phyloP scores from a whole-genome alignment of 495 filamentous ascomycete genomes.

The Echria macrotheca region DNA sequence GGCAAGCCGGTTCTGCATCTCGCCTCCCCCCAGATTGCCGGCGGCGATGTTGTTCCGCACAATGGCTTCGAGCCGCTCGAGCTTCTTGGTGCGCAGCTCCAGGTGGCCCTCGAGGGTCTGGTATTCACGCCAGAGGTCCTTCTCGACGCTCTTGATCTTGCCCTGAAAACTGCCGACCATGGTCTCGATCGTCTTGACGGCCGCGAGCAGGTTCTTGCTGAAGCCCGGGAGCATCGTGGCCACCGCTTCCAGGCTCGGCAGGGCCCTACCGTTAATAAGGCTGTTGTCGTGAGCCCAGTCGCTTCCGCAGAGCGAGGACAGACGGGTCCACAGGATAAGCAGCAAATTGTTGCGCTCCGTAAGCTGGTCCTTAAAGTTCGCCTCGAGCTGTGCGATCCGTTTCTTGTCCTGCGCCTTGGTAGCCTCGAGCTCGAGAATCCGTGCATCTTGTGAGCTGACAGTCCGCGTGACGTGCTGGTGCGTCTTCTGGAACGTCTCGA shows the following conservation, averaged over 20 bases:
- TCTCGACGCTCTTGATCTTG: conserved; percentile 77
- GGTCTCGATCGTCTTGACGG: conserved; percentile 81
- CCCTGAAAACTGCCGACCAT: conserved; percentile 75
- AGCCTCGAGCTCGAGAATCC: conserved; percentile 78
- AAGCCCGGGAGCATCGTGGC: conserved; percentile 76
- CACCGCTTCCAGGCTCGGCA: conserved; percentile 76
- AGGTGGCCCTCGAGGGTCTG: conserved; percentile 77
- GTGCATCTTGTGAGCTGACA: conserved; percentile 74
- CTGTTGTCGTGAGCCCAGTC: conserved; percentile 91
- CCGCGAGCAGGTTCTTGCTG: conserved; percentile 78
- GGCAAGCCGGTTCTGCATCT: conserved; percentile 52
- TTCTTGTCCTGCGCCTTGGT: conserved; percentile 66
- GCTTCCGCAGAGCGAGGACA: conserved; percentile 77
- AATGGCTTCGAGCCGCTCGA: conserved; percentile 80
- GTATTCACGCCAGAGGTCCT: conserved; percentile 85
- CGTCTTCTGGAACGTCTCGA: conserved; percentile 79
- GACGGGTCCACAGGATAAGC: conserved; percentile 77
- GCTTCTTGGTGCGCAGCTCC: conserved; percentile 69
- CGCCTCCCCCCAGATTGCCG: conserved; percentile 34
- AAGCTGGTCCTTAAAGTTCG: conserved; percentile 76
- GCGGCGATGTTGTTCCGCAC: conserved; percentile 51
- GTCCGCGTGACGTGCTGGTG: conserved; percentile 79
- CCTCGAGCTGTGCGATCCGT: conserved; percentile 66
- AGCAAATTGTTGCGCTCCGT: conserved; percentile 84
- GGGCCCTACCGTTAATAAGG: conserved; percentile 75